phyloP scores from a whole-genome alignment of 805 yeast species.

The Ogataea trehalophila region DNA sequence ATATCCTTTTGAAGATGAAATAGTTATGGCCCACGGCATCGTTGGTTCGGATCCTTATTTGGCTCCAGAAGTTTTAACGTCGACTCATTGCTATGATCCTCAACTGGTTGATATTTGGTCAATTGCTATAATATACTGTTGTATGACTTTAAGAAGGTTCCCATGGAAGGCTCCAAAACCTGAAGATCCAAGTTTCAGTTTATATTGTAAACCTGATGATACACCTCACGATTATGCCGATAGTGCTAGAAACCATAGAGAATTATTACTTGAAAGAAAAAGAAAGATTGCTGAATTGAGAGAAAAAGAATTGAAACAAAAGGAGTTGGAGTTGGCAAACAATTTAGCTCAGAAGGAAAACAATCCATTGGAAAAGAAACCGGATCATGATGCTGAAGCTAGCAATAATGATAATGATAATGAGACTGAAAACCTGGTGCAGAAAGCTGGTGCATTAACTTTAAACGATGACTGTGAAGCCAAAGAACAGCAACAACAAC shows the following conservation, averaged over 20 bases:
- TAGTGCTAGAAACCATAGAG: constrained; percentile 69
- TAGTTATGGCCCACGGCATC: constrained; percentile 64
- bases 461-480: neutral
- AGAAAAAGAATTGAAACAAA: constrained; percentile 16
- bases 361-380: constrained; percentile 2
- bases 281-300: constrained; percentile 37
- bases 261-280: constrained; percentile 54
- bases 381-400: constrained; percentile 1
- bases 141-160: constrained; percentile 79
- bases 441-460: neutral
- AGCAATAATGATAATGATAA: constrained; percentile 2
- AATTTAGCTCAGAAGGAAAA: constrained; percentile 11
- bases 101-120: constrained; percentile 83
- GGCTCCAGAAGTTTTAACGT: constrained; percentile 71
- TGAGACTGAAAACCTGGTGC: neutral
- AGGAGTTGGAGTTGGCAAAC: neutral
- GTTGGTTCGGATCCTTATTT: constrained; percentile 85
- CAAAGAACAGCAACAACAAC: constrained; percentile 2
- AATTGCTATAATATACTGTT: constrained; percentile 76
- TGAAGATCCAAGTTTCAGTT: constrained; percentile 63
- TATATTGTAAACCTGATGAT: constrained; percentile 66
- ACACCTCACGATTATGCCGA: constrained; percentile 69
- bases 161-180: constrained; percentile 83
- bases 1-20: constrained; percentile 62
- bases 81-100: constrained; percentile 61